Conservation (phyloP, 2,329 filamentous ascomycete species). For the Dactylonectria estremocensis region DNA sequence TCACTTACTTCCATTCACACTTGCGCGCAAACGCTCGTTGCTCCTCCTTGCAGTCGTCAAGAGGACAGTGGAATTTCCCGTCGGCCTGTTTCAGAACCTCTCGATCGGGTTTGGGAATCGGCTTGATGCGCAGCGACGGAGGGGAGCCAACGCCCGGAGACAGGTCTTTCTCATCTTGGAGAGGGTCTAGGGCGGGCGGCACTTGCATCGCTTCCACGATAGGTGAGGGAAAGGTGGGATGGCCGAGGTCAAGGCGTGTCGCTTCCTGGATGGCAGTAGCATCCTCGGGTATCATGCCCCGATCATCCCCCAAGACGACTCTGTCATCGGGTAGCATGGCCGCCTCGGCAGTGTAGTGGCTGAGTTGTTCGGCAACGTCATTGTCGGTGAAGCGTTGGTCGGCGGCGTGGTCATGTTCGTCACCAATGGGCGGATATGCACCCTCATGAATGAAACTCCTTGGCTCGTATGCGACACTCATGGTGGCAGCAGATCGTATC, state of each 20-base stretch:
- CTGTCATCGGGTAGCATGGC: constrained; percentile 57
- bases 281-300: constrained; percentile 57
- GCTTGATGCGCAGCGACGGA: constrained; percentile 61
- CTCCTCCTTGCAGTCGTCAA: constrained; percentile 77
- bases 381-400: constrained; percentile 61
- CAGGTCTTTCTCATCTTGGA: constrained; percentile 54
- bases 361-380: constrained; percentile 60
- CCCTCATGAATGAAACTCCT: constrained; percentile 65
- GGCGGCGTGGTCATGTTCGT: constrained; percentile 59
- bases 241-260: constrained; percentile 57
- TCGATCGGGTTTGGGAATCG: constrained; percentile 73
- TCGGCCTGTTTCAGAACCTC: constrained; percentile 74
- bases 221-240: constrained; percentile 53
- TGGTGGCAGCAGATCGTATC: constrained; percentile 49
- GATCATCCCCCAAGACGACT: constrained; percentile 54
- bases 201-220: constrained; percentile 51
- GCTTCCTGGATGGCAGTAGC: constrained; percentile 56
- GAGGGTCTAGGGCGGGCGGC: constrained; percentile 51
- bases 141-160: constrained; percentile 53
- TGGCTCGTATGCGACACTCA: constrained; percentile 69
- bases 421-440: constrained; percentile 63
- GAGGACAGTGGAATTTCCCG: constrained; percentile 84
- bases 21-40: constrained; percentile 81
- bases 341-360: constrained; percentile 60
- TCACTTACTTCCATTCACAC: constrained; percentile 93